Percentiles rank a stretch among this genome's conserved stretches.
phyloP scores from a whole-genome alignment of 345 rosid genomes.

The Lepidium africanum region DNA sequence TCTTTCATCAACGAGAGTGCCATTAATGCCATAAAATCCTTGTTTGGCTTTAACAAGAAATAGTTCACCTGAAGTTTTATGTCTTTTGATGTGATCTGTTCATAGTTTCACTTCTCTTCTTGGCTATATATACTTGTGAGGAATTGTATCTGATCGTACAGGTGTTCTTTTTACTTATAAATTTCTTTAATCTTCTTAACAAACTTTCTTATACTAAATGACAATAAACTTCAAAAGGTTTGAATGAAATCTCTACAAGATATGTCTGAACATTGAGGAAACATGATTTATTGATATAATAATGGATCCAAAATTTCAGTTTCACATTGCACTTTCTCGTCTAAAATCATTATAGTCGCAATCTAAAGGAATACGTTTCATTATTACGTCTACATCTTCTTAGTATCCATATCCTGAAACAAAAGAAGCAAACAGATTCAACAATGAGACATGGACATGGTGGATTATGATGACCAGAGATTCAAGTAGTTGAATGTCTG shows the following conservation, averaged over 20 bases:
- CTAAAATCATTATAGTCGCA: constrained; percentile 23
- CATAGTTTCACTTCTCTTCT: constrained; percentile 17
- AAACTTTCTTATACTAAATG: neutral
- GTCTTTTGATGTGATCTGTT: constrained; percentile 17
- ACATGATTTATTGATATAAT: constrained; percentile 15
- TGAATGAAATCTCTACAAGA: neutral
- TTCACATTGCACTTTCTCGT: constrained; percentile 17
- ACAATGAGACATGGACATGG: neutral
- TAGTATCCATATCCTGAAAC: constrained; percentile 40
- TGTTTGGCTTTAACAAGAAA: constrained; percentile 78
- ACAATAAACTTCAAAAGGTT: neutral
- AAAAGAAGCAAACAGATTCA: constrained; percentile 5
- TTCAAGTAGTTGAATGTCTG: neutral
- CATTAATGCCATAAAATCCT: constrained; percentile 80
- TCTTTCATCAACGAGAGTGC: constrained; percentile 95
- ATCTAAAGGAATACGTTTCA: constrained; percentile 1
- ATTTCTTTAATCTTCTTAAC: neutral
- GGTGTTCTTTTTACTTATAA: neutral
- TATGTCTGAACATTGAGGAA: neutral
- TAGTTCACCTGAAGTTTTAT: constrained; percentile 21
- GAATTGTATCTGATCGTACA: neutral
- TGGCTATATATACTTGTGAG: constrained; percentile 13
- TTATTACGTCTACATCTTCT: constrained; percentile 17
- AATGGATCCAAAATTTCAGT: constrained; percentile 22
- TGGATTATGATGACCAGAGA: neutral